Conservation (phyloP, 1,139 yeast species). For the Geotrichum klebahnii region DNA sequence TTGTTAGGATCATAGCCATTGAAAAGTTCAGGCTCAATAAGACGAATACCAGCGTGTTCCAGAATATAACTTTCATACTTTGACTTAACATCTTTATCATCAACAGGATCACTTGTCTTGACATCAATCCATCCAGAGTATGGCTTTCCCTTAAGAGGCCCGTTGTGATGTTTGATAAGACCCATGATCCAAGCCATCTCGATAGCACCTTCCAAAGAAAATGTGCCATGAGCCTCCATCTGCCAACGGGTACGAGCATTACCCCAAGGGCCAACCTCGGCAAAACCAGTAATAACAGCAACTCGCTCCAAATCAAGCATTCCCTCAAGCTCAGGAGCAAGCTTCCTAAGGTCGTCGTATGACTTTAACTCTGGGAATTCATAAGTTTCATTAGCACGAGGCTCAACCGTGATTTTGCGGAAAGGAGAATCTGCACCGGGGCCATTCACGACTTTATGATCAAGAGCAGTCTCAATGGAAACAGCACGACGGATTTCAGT, state of each 20-base stretch:
- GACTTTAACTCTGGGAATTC: conserved; percentile 85
- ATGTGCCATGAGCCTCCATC: conserved; percentile 93
- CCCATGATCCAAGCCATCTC: conserved; percentile 99
- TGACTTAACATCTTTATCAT: conserved; percentile 85
- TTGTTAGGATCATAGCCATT: conserved; percentile 89
- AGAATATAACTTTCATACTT: conserved; percentile 85
- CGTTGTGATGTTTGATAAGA: conserved; percentile 87
- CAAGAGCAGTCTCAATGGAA: conserved; percentile 85
- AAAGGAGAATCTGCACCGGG: conserved; percentile 83
- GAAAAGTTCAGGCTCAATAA: conserved; percentile 92
- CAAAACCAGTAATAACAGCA: conserved; percentile 91
- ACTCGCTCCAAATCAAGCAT: conserved; percentile 87
- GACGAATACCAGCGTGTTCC: conserved; percentile 92
- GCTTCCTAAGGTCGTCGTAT: conserved; percentile 64
- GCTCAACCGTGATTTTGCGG: conserved; percentile 68
- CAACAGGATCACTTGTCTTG: conserved; percentile 87
- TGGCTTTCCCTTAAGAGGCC: conserved; percentile 79
- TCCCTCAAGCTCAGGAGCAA: conserved; percentile 74
- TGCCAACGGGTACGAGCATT: conserved; percentile 99
- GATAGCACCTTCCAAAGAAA: conserved; percentile 95
- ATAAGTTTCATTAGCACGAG: conserved; percentile 91
- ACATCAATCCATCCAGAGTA: conserved; percentile 97
- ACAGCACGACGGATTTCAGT: conserved; percentile 94
- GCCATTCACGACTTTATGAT: conserved; percentile 88
- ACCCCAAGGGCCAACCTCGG: conserved; percentile 99